Evolutionary conservation across 805 yeast genomes (phyloP).

Genomic region (Clavispora vitiphila): DNA sequence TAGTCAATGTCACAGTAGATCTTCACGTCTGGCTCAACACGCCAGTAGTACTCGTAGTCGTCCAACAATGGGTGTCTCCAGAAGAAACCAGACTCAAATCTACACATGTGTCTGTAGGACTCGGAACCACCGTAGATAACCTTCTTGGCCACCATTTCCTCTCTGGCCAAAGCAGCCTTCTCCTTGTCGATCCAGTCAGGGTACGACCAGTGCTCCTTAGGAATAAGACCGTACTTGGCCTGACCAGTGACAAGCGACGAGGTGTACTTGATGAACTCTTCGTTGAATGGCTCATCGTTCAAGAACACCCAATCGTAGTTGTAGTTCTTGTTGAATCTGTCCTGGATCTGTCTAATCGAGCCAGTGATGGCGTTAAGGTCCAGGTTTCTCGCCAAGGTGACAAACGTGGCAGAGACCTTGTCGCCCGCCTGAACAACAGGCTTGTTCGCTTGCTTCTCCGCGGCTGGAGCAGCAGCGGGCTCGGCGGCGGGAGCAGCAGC

Average conservation of each 20-base stretch:
- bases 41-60: constrained; percentile 89
- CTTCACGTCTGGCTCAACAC: constrained; percentile 84
- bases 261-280: constrained; percentile 71
- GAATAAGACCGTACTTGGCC: constrained; percentile 73
- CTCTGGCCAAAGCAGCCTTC: constrained; percentile 62
- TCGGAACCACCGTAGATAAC: constrained; percentile 72
- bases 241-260: constrained; percentile 67
- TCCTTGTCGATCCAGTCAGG: constrained; percentile 78
- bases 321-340: constrained; percentile 75
- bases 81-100: constrained; percentile 88
- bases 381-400: constrained; percentile 71
- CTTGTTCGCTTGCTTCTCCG: not conserved
- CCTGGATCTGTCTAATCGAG: constrained; percentile 78
- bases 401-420: constrained; percentile 72
- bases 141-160: constrained; percentile 47
- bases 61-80: constrained; percentile 69
- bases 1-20: constrained; percentile 79
- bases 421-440: constrained; percentile 4
- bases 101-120: constrained; percentile 88
- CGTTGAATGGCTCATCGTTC: constrained; percentile 80
- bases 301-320: constrained; percentile 94
- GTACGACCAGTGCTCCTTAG: constrained; percentile 82
- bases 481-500: constrained; percentile 7
- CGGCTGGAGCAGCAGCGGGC: constrained; percentile 7
- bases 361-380: constrained; percentile 59